Evolutionary conservation across 768 basidiomycete genomes (phyloP).

Genomic region (Pilatotrama ljubarskyi): DNA sequence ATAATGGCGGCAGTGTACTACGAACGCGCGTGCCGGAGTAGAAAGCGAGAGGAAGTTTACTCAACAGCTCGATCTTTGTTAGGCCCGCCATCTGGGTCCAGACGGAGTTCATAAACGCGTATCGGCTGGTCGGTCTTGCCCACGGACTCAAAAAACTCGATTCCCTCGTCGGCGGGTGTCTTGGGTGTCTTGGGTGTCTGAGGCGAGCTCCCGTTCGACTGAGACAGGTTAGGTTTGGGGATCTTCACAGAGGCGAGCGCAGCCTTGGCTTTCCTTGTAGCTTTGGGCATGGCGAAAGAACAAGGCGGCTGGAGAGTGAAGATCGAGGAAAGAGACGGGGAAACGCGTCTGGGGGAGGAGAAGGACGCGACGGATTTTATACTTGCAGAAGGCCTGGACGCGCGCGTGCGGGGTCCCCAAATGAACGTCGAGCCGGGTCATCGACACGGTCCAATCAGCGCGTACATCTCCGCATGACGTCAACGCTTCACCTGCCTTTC

Average conservation of each 20-base stretch:
- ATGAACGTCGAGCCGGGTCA: slow-evolving; percentile 5
- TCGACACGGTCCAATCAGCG: slow-evolving; percentile 19
- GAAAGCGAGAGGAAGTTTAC: slow-evolving; percentile 9
- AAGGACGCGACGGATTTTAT: slow-evolving; percentile 12
- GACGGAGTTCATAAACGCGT: slow-evolving; percentile 79
- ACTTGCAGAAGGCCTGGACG: slow-evolving; percentile 7
- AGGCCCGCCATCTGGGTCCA: slow-evolving; percentile 92
- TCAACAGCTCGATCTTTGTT: slow-evolving; percentile 77
- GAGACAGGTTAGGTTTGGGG: slow-evolving; percentile 8
- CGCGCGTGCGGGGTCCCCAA: slow-evolving; percentile 1
- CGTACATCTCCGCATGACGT: slow-evolving; percentile 19
- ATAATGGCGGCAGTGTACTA: not conserved
- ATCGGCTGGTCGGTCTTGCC: slow-evolving; percentile 61
- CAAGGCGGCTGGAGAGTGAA: not conserved
- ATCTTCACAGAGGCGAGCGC: slow-evolving; percentile 18
- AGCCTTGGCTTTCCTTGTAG: slow-evolving; percentile 17
- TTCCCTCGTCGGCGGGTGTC: slow-evolving; percentile 92
- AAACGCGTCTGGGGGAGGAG: slow-evolving; percentile 4
- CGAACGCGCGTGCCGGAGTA: too few relatives aligned
- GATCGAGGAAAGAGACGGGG: slow-evolving; percentile 1
- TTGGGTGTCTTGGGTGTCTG: slow-evolving; percentile 55
- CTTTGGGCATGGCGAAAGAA: slow-evolving; percentile 14
- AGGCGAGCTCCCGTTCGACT: slow-evolving; percentile 18
- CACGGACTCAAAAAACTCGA: slow-evolving; percentile 79
- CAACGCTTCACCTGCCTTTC: slow-evolving; percentile 5